Percentiles rank a stretch among this genome's conserved stretches.
These are phyloP conservation scores for Vigna angularis DNA, from an alignment of 306 rosid genomes.

Conservation along the genomic window DNA sequence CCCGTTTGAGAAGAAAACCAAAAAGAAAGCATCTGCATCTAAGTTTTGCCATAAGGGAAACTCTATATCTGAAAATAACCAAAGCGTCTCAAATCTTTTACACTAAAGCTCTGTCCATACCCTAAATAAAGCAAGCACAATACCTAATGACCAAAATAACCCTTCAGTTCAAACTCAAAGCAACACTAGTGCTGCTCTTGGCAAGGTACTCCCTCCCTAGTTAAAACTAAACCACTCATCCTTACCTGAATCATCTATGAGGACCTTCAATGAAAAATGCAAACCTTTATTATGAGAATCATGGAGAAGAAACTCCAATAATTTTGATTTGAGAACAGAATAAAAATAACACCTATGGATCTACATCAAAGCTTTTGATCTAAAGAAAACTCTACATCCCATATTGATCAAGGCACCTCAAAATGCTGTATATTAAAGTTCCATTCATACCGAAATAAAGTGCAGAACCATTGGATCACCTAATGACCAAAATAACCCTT, in stretches of 20 bases:
- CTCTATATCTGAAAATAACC: too few relatives aligned
- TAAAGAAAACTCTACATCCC: background rate
- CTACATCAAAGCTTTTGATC: background rate
- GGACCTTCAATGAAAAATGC: background rate
- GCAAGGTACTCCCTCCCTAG: too few relatives aligned
- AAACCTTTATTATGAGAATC: too few relatives aligned
- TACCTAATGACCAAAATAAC: too few relatives aligned
- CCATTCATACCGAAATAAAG: background rate
- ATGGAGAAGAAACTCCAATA: background rate
- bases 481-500: conserved; percentile 5
- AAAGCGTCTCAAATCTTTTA: too few relatives aligned
- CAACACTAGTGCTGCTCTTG: too few relatives aligned
- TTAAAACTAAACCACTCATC: background rate
- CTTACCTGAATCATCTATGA: background rate
- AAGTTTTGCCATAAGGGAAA: too few relatives aligned
- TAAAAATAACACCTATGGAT: background rate
- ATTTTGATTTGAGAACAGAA: background rate
- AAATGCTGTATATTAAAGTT: background rate
- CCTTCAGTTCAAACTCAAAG: too few relatives aligned
- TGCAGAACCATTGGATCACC: background rate
- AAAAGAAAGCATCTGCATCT: background rate
- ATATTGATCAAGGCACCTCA: background rate
- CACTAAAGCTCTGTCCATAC: too few relatives aligned
- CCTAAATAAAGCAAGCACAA: too few relatives aligned
- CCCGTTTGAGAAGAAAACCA: background rate